A percentile compares a stretch with the other conserved stretches of the same genome.
phyloP scores from a whole-genome alignment of 164 flowering plant genomes.

The Tetrastigma voinierianum region DNA sequence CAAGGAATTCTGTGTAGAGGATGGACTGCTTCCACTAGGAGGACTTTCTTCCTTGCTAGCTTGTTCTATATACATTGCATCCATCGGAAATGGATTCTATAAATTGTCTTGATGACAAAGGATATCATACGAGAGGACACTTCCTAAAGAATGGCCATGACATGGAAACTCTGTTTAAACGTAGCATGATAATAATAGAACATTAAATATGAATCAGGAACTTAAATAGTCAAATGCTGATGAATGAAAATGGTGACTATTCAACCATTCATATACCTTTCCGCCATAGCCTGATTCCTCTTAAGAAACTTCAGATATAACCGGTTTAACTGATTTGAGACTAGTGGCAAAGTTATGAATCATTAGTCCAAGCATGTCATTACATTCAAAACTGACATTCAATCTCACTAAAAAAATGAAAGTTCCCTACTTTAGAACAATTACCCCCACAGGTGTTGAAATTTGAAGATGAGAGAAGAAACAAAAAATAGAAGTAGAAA shows the following conservation, averaged over 20 bases:
- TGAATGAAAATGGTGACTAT: background rate
- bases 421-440: background rate
- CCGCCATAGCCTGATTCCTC: slow-evolving; percentile 97
- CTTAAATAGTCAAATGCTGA: background rate
- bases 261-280: slow-evolving; percentile 54
- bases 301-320: slow-evolving; percentile 80
- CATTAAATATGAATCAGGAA: background rate
- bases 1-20: slow-evolving; percentile 13
- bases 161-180: slow-evolving; percentile 70
- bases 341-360: slow-evolving; percentile 30
- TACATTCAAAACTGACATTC: background rate
- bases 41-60: slow-evolving; percentile 22
- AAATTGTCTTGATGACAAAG: slow-evolving; percentile 92
- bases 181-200: background rate
- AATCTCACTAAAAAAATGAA: background rate
- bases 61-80: slow-evolving; percentile 49
- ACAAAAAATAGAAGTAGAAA: no score
- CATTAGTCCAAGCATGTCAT: background rate
- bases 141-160: slow-evolving; percentile 98
- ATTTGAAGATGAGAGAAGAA: no score
- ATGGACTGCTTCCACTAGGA: slow-evolving; percentile 17
- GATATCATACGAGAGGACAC: slow-evolving; percentile 96
- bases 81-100: slow-evolving; percentile 80
- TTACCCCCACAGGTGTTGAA: no score
- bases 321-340: slow-evolving; percentile 83